Evolutionary conservation across 352 stramenopile genomes (phyloP), one percentile per base, ranked within the genome.

Genomic region (Phytophthora agathidicida): DNA sequence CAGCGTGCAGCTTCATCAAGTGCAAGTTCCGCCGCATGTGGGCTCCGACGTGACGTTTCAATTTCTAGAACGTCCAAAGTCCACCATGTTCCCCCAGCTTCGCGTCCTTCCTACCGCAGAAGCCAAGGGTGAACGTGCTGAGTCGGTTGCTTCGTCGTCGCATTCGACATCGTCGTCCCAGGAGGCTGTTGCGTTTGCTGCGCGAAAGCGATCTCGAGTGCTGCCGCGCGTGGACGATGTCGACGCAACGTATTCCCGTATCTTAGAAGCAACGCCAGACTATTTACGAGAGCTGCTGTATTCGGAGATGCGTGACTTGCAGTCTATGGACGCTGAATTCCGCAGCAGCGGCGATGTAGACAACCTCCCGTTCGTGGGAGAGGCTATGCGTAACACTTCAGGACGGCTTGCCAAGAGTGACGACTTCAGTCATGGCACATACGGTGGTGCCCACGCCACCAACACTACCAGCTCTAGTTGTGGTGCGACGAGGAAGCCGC

Each of bases 321-420:
- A 93, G 46, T 75, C 68, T 3, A 70, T 94, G 64, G 81, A 89
- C 35, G 73, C 75, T 36, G 86, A 93, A 52, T 86, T 77, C 35
- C 72, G 80, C 20, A 94, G 86, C 42, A 83, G 62, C 8, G 86
- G 83, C 0, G 86, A 94, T 24, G n/a, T 80, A 5, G 80, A 93
- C 43, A 83, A 73, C 56, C 72, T 93, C 22, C 83, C 86, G 7
- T 92, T 93, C 52, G 75, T 94, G 10, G 74, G 90, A 38, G 86
- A 93, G 65, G 86, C 83, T 0, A 91, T 94, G 71, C 74, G 71
- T 20, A 82, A 77, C 35, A 91, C 80, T 11, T 88, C 83, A 0
- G 73, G 68, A 7, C 76, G 83, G 3, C 77, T 94, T 41, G 73
- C 73, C 1, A 53, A 65, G 27, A 55, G 59, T 43, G 43, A 63